These are phyloP conservation scores for Aspergillus ruber DNA, from an alignment of 2,329 filamentous ascomycete genomes.

Conservation along the genomic window DNA sequence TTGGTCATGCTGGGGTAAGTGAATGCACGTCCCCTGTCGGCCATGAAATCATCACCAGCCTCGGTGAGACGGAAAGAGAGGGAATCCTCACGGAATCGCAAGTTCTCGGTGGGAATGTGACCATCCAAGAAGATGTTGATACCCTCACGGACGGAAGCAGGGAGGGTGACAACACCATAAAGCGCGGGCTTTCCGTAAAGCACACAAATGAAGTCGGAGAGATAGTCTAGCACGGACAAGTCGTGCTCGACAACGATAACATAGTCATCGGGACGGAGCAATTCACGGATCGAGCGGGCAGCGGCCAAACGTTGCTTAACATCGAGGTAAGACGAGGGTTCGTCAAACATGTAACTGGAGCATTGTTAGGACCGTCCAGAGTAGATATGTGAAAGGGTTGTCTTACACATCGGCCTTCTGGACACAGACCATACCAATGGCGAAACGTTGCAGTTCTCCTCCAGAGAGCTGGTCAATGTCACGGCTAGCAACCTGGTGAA, in stretches of 20 bases:
- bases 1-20: conserved; percentile 87
- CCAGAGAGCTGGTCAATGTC: conserved; percentile 87
- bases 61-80: conserved; percentile 92
- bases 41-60: conserved; percentile 77
- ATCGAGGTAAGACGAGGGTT: conserved; percentile 97
- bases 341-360: conserved; percentile 93
- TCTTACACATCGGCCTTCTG: conserved; percentile 83
- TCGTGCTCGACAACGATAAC: conserved; percentile 99
- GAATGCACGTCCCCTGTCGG: conserved; percentile 79
- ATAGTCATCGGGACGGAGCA: conserved; percentile 84
- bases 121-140: conserved; percentile 99
- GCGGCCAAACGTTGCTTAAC: conserved; percentile 97
- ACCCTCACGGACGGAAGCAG: conserved; percentile 92
- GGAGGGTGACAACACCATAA: conserved; percentile 95
- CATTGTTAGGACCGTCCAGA: conserved; percentile 8
- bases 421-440: conserved; percentile 90
- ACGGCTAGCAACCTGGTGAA: conserved; percentile 84
- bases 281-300: conserved; percentile 82
- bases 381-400: not conserved
- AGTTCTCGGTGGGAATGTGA: conserved; percentile 94
- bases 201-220: conserved; percentile 96
- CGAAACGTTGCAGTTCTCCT: conserved; percentile 96
- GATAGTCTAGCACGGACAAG: conserved; percentile 94
- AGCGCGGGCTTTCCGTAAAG: conserved; percentile 93
- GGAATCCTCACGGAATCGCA: conserved; percentile 96